Percentiles rank a stretch among this genome's conserved stretches.
Conservation (phyloP, 495 filamentous ascomycete genomes). For the Penicillium lividum region DNA sequence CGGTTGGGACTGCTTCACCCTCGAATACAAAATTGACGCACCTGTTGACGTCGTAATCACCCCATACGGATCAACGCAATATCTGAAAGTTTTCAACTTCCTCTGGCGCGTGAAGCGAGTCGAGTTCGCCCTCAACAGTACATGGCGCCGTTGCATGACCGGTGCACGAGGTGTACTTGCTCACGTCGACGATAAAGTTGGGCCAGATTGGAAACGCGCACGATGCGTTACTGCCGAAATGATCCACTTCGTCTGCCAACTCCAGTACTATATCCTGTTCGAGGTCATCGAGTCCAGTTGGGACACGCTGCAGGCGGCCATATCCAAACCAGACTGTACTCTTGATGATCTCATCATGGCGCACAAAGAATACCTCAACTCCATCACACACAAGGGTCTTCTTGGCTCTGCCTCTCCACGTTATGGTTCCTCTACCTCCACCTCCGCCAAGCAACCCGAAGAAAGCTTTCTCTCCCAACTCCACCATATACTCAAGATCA, state of each 20-base stretch:
- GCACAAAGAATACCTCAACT: slow-evolving; percentile 85
- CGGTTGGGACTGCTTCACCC: slow-evolving; percentile 98
- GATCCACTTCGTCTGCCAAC: slow-evolving; percentile 95
- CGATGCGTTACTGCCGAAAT: slow-evolving; percentile 91
- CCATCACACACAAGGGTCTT: slow-evolving; percentile 95
- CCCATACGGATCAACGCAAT: slow-evolving; percentile 89
- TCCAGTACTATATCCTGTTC: slow-evolving; percentile 98
- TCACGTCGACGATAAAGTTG: slow-evolving; percentile 71
- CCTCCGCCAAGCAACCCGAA: slow-evolving; percentile 56
- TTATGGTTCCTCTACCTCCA: slow-evolving; percentile 40
- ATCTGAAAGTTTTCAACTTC: slow-evolving; percentile 99
- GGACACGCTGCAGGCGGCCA: slow-evolving; percentile 79
- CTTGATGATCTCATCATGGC: slow-evolving; percentile 93
- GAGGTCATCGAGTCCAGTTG: slow-evolving; percentile 96
- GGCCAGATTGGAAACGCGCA: slow-evolving; percentile 84
- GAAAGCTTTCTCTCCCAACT: slow-evolving; percentile 89
- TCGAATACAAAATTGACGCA: slow-evolving; percentile 98
- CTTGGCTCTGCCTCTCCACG: slow-evolving; percentile 64
- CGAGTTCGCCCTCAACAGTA: slow-evolving; percentile 86
- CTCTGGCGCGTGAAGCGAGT: slow-evolving; percentile 98
- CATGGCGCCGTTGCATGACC: slow-evolving; percentile 96
- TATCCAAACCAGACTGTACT: slow-evolving; percentile 79
- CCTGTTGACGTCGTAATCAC: slow-evolving; percentile 98
- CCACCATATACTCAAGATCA: slow-evolving; percentile 86
- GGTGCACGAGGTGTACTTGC: slow-evolving; percentile 90